Conservation (phyloP, 306 rosid genomes). For the Amphicarpaea edgeworthii region DNA sequence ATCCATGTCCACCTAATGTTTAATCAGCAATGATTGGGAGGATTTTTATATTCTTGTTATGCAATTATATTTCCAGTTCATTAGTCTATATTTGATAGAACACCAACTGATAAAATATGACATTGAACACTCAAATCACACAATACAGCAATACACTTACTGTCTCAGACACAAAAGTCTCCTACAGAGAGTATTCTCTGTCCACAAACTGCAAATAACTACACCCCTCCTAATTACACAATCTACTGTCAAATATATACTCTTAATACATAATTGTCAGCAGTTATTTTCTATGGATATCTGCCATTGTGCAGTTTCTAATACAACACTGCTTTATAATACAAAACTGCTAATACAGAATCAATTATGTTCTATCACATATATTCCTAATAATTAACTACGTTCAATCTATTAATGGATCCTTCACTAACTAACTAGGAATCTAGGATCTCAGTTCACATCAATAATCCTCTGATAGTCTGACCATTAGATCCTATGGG, state of each 20-base stretch:
- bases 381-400: background rate
- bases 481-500: constrained; percentile 24
- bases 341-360: background rate
- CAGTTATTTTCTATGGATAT: background rate
- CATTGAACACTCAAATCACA: background rate
- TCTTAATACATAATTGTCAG: background rate
- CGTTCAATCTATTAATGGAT: background rate
- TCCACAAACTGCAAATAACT: too few relatives aligned
- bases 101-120: background rate
- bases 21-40: constrained; percentile 13
- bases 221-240: too few relatives aligned
- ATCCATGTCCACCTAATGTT: constrained; percentile 12
- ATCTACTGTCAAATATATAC: too few relatives aligned
- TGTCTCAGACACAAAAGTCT: too few relatives aligned
- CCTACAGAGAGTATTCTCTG: too few relatives aligned
- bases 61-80: background rate
- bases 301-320: background rate
- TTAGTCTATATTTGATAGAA: constrained; percentile 3
- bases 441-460: background rate
- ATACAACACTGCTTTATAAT: background rate
- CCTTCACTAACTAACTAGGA: background rate
- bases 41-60: constrained; percentile 20
- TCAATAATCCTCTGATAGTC: background rate
- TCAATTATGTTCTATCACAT: background rate
- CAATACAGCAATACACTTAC: background rate